These are phyloP conservation scores for Cladosporium sp. DNA, from an alignment of 2,329 filamentous ascomycete species.

Conservation along the genomic window DNA sequence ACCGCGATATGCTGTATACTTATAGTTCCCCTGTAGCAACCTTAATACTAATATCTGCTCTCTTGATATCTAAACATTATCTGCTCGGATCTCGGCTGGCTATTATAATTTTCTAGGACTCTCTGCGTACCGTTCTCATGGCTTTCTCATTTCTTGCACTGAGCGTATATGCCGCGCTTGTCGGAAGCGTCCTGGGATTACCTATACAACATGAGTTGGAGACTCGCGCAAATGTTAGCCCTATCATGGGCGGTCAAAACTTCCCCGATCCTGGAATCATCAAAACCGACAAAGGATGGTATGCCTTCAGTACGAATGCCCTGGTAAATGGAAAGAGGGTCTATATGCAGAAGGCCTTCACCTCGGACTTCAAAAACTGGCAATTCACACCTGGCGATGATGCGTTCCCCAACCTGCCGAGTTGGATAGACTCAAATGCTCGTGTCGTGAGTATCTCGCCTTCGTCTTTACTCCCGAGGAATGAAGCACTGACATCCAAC, in stretches of 20 bases:
- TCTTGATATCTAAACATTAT: not conserved
- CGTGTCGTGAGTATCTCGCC: conserved; percentile 33
- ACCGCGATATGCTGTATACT: not conserved
- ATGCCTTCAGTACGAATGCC: conserved; percentile 48
- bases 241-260: conserved; percentile 32
- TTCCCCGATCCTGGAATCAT: conserved; percentile 55
- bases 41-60: not conserved
- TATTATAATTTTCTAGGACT: not conserved
- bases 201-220: not conserved
- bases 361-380: conserved; percentile 43
- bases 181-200: not conserved
- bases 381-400: conserved; percentile 47
- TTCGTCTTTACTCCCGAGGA: too few species aligned
- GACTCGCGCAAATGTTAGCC: conserved; percentile 3
- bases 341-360: conserved; percentile 50
- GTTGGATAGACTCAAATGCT: conserved; percentile 47
- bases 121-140: not conserved
- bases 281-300: conserved; percentile 47
- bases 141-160: not conserved
- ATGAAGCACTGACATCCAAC: not conserved
- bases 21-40: not conserved
- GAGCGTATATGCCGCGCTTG: not conserved
- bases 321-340: conserved; percentile 38
- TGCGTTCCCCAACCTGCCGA: conserved; percentile 45
- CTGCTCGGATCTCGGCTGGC: not conserved